phyloP scores from a whole-genome alignment of 768 basidiomycete species.

The Panellus pusillus region DNA sequence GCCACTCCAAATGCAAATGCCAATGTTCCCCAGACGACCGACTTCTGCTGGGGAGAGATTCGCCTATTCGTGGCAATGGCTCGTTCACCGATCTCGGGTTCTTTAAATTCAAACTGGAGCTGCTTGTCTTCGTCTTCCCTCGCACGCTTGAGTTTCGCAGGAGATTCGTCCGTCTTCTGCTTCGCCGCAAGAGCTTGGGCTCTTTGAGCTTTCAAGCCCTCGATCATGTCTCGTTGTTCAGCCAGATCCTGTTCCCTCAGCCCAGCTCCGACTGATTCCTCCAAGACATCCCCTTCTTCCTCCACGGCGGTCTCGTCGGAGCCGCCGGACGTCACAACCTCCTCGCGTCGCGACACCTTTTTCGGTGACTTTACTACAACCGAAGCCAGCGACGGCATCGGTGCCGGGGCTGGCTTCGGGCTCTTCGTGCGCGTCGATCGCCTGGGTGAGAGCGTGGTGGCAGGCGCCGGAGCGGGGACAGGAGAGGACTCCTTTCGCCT shows the following conservation, averaged over 20 bases:
- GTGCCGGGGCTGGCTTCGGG: slow-evolving; percentile 36
- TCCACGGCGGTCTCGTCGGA: slow-evolving; percentile 69
- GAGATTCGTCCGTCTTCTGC: slow-evolving; percentile 25
- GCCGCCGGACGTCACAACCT: slow-evolving; percentile 41
- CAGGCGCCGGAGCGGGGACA: slow-evolving; percentile 32
- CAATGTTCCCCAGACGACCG: slow-evolving; percentile 79
- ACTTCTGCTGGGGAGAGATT: slow-evolving; percentile 66
- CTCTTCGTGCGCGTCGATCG: slow-evolving; percentile 44
- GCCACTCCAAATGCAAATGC: slow-evolving; percentile 83
- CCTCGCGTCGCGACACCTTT: slow-evolving; percentile 33
- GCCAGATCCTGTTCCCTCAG: slow-evolving; percentile 69
- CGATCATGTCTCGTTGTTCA: slow-evolving; percentile 78
- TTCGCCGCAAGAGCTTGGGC: slow-evolving; percentile 33
- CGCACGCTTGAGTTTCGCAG: slow-evolving; percentile 44
- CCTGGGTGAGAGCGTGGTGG: slow-evolving; percentile 42
- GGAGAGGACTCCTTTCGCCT: slow-evolving; percentile 65
- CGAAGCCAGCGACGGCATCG: slow-evolving; percentile 36
- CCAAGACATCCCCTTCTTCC: slow-evolving; percentile 58
- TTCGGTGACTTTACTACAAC: slow-evolving; percentile 36
- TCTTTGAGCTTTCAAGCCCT: slow-evolving; percentile 66
- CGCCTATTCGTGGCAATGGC: slow-evolving; percentile 65
- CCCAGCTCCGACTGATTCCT: slow-evolving; percentile 58
- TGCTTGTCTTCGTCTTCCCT: slow-evolving; percentile 57
- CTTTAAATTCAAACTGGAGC: slow-evolving; percentile 64
- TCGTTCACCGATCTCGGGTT: slow-evolving; percentile 56